phyloP scores from a whole-genome alignment of 768 basidiomycete genomes.

The Lanmaoa rubissima region DNA sequence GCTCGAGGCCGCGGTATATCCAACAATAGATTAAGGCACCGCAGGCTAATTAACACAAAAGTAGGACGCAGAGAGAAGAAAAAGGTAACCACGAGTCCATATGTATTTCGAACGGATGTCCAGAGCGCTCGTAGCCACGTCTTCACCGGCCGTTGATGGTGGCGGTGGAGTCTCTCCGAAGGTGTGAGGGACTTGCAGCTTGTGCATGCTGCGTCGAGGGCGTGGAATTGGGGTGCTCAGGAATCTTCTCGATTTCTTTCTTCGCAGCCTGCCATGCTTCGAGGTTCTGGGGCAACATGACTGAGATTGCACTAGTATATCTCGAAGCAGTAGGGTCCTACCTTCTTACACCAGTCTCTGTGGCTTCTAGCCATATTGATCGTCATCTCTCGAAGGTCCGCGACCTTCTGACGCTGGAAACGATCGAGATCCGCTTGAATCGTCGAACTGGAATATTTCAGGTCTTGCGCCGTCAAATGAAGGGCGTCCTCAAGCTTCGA shows the following conservation, averaged over 20 bases:
- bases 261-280: constrained; percentile 98
- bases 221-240: constrained; percentile 80
- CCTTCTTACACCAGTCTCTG: constrained; percentile 97
- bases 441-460: constrained; percentile 94
- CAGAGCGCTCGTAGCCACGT: constrained; percentile 10
- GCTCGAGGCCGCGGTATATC: constrained; percentile 19
- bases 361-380: constrained; percentile 89
- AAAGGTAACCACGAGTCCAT: constrained; percentile 11
- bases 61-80: constrained; percentile 3
- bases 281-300: constrained; percentile 63
- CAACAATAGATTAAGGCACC: constrained; percentile 22
- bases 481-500: constrained; percentile 90
- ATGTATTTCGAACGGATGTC: constrained; percentile 5
- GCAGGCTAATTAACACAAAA: constrained; percentile 12
- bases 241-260: constrained; percentile 86
- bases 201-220: constrained; percentile 40
- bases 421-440: constrained; percentile 97
- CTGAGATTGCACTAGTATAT: constrained; percentile 14
- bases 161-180: constrained; percentile 64
- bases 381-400: constrained; percentile 91
- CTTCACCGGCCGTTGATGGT: constrained; percentile 63
- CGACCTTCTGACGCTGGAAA: constrained; percentile 98
- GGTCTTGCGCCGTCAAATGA: constrained; percentile 87
- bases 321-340: constrained; percentile 29
- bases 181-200: constrained; percentile 36